These are phyloP conservation scores for Aspergillus ochraceoroseus DNA, from an alignment of 2,329 filamentous ascomycete species.

Conservation along the genomic window DNA sequence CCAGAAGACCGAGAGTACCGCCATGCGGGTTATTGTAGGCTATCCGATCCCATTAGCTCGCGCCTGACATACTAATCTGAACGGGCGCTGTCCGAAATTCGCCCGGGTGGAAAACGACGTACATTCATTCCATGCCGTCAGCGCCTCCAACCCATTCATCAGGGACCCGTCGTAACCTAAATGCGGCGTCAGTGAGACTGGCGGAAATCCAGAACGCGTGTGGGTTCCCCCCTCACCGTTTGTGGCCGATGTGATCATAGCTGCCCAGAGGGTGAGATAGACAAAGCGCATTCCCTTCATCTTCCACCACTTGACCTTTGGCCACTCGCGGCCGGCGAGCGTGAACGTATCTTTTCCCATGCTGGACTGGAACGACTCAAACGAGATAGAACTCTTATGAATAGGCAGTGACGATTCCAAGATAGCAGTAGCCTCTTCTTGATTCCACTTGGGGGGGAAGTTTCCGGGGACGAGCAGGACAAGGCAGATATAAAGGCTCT, in stretches of 20 bases:
- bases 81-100: too few relatives aligned
- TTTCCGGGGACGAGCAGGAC: background rate
- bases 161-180: constrained; percentile 48
- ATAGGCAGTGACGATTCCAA: too few relatives aligned
- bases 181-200: background rate
- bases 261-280: constrained; percentile 17
- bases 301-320: constrained; percentile 26
- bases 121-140: constrained; percentile 43
- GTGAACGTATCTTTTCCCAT: constrained; percentile 17
- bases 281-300: constrained; percentile 18
- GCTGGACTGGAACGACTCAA: too few relatives aligned
- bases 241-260: constrained; percentile 10
- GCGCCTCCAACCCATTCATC: constrained; percentile 49
- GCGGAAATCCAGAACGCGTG: background rate
- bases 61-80: too few relatives aligned
- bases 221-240: too few relatives aligned
- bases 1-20: constrained; percentile 43
- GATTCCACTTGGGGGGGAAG: too few relatives aligned
- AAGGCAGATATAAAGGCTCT: background rate
- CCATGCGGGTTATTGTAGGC: constrained; percentile 28
- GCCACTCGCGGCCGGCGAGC: constrained; percentile 23
- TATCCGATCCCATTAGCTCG: background rate
- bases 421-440: too few relatives aligned
- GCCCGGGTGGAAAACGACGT: background rate
- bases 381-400: too few relatives aligned